Percentiles rank a stretch among this genome's conserved stretches.
Evolutionary conservation across 2,329 filamentous ascomycete genomes (phyloP).

Genomic region (Verticillium nonalfalfae): DNA sequence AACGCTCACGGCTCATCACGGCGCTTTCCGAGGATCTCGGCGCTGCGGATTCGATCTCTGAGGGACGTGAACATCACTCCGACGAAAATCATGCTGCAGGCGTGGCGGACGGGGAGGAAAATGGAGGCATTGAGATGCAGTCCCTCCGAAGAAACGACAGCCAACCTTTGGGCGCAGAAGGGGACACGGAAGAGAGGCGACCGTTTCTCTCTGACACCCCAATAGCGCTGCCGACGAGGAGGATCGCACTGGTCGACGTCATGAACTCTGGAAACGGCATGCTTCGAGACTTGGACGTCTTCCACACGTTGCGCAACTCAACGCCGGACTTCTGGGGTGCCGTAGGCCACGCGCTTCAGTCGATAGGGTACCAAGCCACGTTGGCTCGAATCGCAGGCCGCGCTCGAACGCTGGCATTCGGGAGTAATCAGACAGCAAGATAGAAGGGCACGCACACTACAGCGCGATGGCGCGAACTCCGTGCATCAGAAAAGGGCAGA

Average conservation of each 20-base stretch:
- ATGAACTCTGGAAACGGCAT: slow-evolving; percentile 50
- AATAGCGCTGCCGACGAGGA: slow-evolving; percentile 13
- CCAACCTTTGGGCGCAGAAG: slow-evolving; percentile 7
- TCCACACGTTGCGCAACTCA: slow-evolving; percentile 41
- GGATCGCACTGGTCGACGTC: slow-evolving; percentile 32
- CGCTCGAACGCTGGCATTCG: slow-evolving; percentile 1
- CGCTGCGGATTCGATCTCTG: background rate
- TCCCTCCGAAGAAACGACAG: slow-evolving; percentile 21
- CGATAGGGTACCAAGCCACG: slow-evolving; percentile 47
- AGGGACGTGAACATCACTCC: background rate
- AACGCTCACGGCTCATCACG: slow-evolving; percentile 3
- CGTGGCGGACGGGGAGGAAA: background rate
- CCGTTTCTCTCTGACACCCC: slow-evolving; percentile 8
- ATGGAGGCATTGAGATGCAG: slow-evolving; percentile 39
- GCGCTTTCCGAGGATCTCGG: background rate
- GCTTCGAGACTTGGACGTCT: slow-evolving; percentile 46
- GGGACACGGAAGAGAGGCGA: slow-evolving; percentile 20
- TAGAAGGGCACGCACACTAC: background rate
- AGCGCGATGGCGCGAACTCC: background rate
- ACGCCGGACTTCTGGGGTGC: slow-evolving; percentile 38
- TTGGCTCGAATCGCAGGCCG: slow-evolving; percentile 28
- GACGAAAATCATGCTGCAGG: background rate
- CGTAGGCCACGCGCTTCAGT: slow-evolving; percentile 45
- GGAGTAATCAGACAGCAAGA: slow-evolving; percentile 6
- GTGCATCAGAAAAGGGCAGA: background rate